phyloP scores from a whole-genome alignment of 2,329 filamentous ascomycete species.

The Colletotrichum gloeosporioides region DNA sequence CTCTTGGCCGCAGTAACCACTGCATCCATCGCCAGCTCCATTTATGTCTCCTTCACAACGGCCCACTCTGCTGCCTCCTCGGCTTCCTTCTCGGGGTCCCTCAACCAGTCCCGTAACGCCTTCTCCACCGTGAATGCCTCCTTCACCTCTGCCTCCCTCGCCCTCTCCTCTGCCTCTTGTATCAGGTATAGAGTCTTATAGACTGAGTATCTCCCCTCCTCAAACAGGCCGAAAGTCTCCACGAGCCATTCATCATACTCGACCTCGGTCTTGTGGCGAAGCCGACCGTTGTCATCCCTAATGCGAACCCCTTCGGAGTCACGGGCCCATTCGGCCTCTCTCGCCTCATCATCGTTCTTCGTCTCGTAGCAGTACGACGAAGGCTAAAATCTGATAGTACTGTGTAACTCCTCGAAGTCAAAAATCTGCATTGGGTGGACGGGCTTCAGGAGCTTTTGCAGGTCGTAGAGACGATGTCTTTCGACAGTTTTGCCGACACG shows the following conservation, averaged over 20 bases:
- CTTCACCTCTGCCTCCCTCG: neutral
- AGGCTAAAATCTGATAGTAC: neutral
- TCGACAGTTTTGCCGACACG: neutral
- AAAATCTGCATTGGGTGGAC: neutral
- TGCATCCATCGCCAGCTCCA: neutral
- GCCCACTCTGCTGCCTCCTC: neutral
- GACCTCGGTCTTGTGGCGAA: neutral
- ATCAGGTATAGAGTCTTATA: neutral
- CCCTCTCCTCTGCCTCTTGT: neutral
- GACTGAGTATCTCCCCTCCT: neutral
- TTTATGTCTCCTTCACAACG: neutral
- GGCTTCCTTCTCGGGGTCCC: neutral
- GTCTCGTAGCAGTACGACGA: neutral
- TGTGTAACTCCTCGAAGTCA: neutral
- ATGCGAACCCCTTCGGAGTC: neutral
- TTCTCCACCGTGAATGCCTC: neutral
- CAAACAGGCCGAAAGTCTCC: neutral
- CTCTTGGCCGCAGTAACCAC: neutral
- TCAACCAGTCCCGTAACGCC: neutral
- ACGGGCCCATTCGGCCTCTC: neutral
- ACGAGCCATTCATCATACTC: neutral
- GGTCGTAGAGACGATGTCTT: neutral
- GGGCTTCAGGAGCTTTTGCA: neutral
- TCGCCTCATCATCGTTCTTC: neutral
- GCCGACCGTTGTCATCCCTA: neutral